Evolutionary conservation across 352 stramenopile genomes (phyloP), one percentile per base, ranked within the genome.

Genomic region (Blastocystis sp.): DNA sequence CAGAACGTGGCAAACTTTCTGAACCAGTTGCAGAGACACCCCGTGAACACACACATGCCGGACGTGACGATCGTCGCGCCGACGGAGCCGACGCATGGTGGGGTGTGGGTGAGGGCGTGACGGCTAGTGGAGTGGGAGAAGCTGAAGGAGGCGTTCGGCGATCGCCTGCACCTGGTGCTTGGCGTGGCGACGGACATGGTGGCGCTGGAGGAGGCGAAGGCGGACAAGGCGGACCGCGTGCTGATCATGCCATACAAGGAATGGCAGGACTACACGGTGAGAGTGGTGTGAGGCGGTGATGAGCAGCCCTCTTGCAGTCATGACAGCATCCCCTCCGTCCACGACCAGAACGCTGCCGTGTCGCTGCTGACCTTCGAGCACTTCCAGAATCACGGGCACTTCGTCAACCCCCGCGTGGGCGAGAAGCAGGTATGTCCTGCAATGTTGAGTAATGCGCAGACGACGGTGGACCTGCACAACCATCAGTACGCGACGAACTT

Each of bases 401-500:
- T 38, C 21, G 40, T 52, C 4, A 56, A 81, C 10, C 17, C 43
- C 17, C 64, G 66, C 38, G 52, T 67, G n/a, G 71, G 71, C 38
- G 71, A 81, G 7, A 48, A 53, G 23, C 2, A 38, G 1, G 66
- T 2, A 77, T 10, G 66, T 7, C 38, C 53, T 19, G 9, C 2
- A 14, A 40, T 19, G 19, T 9, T 9, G 45, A 65, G 19, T 62
- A 3, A 34, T 2, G 14, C 17, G 10, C 60, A 66, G 71, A 21
- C 21, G 19, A 53, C 48, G 17, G 48, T 52, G 28, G 52, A 66
- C 43, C 17, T 38, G 48, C 21, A 81, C 5, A 65, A n/a, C 19
- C 71, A 81, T 41, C 71, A 81, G 43, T 81, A 62, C 28, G 71
- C 71, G 21, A 21, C 43, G 53, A 81, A 81, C 56, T 81, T 62